phyloP scores from a whole-genome alignment of 2,329 filamentous ascomycete genomes.

The Lecanoromycetidae sp. region DNA sequence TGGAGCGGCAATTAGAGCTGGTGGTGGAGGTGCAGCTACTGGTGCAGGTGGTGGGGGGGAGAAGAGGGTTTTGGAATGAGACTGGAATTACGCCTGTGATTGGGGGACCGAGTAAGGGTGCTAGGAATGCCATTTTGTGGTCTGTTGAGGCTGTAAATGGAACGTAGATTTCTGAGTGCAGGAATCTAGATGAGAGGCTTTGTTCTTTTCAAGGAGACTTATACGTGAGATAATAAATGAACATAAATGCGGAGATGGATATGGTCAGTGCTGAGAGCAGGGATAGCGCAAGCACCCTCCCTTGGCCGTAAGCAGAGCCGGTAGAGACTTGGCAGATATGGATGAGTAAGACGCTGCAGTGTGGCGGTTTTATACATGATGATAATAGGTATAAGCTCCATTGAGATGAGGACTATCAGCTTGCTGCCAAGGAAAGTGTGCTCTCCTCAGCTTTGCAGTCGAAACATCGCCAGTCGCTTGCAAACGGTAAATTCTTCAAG shows the following conservation, averaged over 20 bases:
- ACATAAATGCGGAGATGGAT: neutral
- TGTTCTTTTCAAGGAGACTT: no score
- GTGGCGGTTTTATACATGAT: neutral
- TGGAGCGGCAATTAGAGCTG: neutral
- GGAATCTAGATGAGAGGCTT: no score
- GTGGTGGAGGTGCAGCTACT: neutral
- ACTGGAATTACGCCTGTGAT: no score
- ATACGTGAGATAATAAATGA: neutral
- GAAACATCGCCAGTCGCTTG: neutral
- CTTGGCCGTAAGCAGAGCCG: slow-evolving; percentile 1
- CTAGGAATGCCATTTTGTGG: no score
- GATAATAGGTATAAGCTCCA: neutral
- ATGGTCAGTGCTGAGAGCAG: neutral
- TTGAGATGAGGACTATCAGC: slow-evolving; percentile 3
- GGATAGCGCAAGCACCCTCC: neutral
- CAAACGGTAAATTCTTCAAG: neutral
- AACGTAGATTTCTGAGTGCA: no score
- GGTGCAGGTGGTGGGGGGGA: neutral
- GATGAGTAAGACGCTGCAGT: slow-evolving; percentile 1
- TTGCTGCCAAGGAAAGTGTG: neutral
- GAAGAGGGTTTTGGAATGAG: neutral
- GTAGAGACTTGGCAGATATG: neutral
- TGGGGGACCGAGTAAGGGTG: no score
- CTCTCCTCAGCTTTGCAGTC: neutral
- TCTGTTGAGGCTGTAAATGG: no score